Evolutionary conservation across 495 filamentous ascomycete species (phyloP), one percentile per base, ranked within the genome.

Genomic region (Cenococcum geophilum): DNA sequence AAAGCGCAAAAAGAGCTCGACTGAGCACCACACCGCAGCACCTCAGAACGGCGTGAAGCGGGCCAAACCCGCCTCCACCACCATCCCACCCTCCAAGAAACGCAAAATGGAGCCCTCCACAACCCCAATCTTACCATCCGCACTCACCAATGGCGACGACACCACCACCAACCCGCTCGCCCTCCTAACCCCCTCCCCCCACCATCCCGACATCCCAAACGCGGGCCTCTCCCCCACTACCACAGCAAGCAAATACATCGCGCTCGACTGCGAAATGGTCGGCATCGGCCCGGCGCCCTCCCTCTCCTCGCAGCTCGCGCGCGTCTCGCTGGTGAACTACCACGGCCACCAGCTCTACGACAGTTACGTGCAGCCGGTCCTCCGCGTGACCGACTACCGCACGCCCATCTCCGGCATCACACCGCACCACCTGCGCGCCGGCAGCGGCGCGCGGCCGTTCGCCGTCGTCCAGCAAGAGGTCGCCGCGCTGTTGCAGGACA

Each of bases 191-290:
- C 45, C 65, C 59, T 68, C 50, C 57, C 32, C 57, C 6, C 22
- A 49, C 53, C 43, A 52, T 42, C 57, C 67, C 21, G 61, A 55
- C 35, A 59, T 56, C 55, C 51, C 67, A 25, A 83, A 86, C 72
- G 73, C 76, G 21, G 83, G 83, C 16, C 72, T 83, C 5, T 68
- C 71, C 58, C 42, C 66, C 1, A 62, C 65, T 21, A 71, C 78
- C 5, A 82, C 87, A 49, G 70, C 88, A 49, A 92, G 91, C 55
- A 93, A 90, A 79, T 97, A 93, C 69, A 72, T 98, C 48, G 87
- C 89, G 36, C 81, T 98, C 49, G 93, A 98, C 76, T 97, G 93
- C 74, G 93, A 98, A 76, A 98, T 98, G 93, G 92, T 98, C 18
- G 93, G 93, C 42, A 83, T 91, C 11, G 48, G 86, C 1, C 78